Percentiles rank a stretch among this genome's conserved stretches.
phyloP scores from a whole-genome alignment of 768 basidiomycete genomes.

The Amanita inopinata region DNA sequence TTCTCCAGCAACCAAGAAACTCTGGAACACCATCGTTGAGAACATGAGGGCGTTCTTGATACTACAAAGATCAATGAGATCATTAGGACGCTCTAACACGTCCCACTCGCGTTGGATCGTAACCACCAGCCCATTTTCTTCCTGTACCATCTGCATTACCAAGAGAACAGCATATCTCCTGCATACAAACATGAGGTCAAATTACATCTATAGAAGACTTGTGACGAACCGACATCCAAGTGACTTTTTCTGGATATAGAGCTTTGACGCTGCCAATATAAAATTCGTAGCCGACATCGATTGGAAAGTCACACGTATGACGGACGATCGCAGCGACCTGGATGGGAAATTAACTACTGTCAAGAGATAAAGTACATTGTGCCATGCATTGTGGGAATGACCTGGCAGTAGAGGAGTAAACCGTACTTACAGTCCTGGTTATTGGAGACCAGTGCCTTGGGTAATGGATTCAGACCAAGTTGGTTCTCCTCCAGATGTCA shows the following conservation, averaged over 20 bases:
- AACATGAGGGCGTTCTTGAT: conserved; percentile 31
- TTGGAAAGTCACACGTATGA: conserved; percentile 37
- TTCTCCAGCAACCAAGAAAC: conserved; percentile 24
- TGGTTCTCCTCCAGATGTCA: too few relatives aligned
- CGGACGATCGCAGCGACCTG: conserved; percentile 30
- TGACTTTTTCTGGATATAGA: conserved; percentile 21
- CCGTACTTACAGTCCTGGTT: too few relatives aligned
- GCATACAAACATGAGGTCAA: too few relatives aligned
- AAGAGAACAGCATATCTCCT: conserved; percentile 30
- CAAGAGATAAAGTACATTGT: too few relatives aligned
- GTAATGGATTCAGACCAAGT: too few relatives aligned
- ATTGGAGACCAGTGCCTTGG: too few relatives aligned
- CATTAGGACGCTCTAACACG: neutral
- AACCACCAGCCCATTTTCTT: conserved; percentile 24
- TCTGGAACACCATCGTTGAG: conserved; percentile 28
- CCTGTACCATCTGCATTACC: conserved; percentile 26
- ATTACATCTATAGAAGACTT: neutral
- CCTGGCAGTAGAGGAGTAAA: too few relatives aligned
- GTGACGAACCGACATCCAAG: conserved; percentile 29
- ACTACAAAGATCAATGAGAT: conserved; percentile 11
- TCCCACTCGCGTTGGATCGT: conserved; percentile 24
- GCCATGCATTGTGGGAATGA: too few relatives aligned
- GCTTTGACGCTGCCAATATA: conserved; percentile 21
- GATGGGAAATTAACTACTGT: too few relatives aligned
- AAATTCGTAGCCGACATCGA: conserved; percentile 24